A percentile compares a stretch with the other conserved stretches of the same genome.
These are phyloP conservation scores for Ascodesmis nigricans DNA, from an alignment of 495 filamentous ascomycete genomes.

Conservation along the genomic window DNA sequence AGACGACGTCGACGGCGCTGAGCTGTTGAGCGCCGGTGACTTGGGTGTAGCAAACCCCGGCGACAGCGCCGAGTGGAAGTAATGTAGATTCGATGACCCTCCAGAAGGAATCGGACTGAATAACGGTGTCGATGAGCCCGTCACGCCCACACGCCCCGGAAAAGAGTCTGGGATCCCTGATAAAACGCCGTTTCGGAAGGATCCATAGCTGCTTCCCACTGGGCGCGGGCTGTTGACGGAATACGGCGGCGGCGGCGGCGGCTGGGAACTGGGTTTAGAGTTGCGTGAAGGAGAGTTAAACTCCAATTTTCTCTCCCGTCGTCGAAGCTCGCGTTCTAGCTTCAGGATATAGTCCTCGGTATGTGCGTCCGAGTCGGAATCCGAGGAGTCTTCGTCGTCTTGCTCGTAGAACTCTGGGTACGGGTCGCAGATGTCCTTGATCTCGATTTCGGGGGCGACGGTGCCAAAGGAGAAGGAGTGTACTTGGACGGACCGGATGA, in stretches of 20 bases:
- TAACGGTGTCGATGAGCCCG: constrained; percentile 17
- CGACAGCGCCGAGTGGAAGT: constrained; percentile 69
- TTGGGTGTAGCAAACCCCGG: constrained; percentile 57
- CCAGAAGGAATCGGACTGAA: constrained; percentile 25
- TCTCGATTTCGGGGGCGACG: constrained; percentile 60
- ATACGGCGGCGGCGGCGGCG: constrained; percentile 20
- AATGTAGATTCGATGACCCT: constrained; percentile 69
- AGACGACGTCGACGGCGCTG: constrained; percentile 11
- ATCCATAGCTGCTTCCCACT: constrained; percentile 2
- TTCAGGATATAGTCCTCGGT: constrained; percentile 24
- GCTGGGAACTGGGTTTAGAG: too few relatives aligned
- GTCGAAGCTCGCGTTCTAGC: constrained; percentile 26
- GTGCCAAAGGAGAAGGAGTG: constrained; percentile 84
- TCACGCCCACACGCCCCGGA: constrained; percentile 16
- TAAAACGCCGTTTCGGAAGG: constrained; percentile 10
- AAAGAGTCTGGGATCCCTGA: constrained; percentile 17
- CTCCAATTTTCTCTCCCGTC: constrained; percentile 24
- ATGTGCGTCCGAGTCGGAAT: constrained; percentile 16
- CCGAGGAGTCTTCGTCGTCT: constrained; percentile 32
- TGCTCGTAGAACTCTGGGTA: constrained; percentile 93
- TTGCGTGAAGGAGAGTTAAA: too few relatives aligned
- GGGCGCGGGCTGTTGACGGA: constrained; percentile 8
- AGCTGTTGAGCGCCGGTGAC: constrained; percentile 14
- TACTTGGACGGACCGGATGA: constrained; percentile 88
- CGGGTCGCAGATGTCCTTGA: constrained; percentile 92